Evolutionary conservation across 805 yeast genomes (phyloP), one percentile per base, ranked within the genome.

Genomic region (Kodamaea laetipori): DNA sequence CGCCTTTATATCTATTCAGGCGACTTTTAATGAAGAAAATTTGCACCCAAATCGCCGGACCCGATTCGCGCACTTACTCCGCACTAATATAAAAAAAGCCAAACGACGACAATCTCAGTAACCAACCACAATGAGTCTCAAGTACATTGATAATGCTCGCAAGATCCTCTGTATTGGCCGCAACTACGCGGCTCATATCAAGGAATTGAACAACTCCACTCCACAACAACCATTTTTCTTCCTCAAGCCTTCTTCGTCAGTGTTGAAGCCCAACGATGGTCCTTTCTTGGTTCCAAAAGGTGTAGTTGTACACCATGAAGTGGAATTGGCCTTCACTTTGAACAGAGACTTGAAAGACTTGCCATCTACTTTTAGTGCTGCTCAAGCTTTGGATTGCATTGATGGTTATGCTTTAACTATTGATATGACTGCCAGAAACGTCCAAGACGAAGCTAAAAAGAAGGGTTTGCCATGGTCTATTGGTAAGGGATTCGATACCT

Each of bases 401-500:
- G 85, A 77, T 4, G 97, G 97, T 1, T 89, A 90, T 57, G 86
- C 95, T 1, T 71, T 94, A 49, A 90, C 97, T 0, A 78, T 94
- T 37, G 99, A 94, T 62, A 74, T 94, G 77, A 94, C 99, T 6
- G 98, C 96, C 0, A 79, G 99, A 63, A 89, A 90, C 57, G 95
- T 94, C 23, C 99, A 94, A 67, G 90, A 86, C 57, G 96, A 82
- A 56, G 97, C 97, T 27, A 94, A 94, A 67, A 77, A 76, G 67
- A 89, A 88, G 64, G 98, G 98, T 1, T 73, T 92, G 41, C 99
- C 99, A 4, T 94, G 99, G 99, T 68, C 92, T 4, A 88, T 90
- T 51, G 96, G 94, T 26, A 94, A 94, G 61, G 99, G 99, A 0
- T 92, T 90, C 63, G 99, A 94, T 59, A 92, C 99, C 0, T 94